phyloP scores from a whole-genome alignment of 257 asterid species.

The Solanum peruvianum region DNA sequence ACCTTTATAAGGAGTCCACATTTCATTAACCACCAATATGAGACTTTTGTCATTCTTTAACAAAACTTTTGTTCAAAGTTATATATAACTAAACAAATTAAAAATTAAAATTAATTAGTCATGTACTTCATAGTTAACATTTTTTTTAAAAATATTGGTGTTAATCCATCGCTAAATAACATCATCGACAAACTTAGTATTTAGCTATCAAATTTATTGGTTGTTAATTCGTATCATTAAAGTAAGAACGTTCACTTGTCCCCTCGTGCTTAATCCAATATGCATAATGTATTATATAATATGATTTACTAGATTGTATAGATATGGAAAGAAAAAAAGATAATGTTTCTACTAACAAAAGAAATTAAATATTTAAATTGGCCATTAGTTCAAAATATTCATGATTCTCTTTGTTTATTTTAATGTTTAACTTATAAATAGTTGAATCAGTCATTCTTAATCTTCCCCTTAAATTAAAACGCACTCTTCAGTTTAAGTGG shows the following conservation, averaged over 20 bases:
- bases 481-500: neutral
- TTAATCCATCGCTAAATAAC: neutral
- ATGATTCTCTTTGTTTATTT: neutral
- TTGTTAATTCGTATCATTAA: neutral
- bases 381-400: neutral
- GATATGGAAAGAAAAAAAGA: neutral
- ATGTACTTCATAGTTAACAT: neutral
- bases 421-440: neutral
- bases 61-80: neutral
- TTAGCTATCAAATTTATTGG: neutral
- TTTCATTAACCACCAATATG: neutral
- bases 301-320: neutral
- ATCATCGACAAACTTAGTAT: neutral
- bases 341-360: neutral
- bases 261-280: neutral
- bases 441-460: neutral
- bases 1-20: neutral
- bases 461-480: neutral
- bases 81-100: neutral
- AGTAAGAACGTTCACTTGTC: neutral
- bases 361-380: neutral
- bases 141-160: neutral
- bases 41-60: neutral
- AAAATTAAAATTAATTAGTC: neutral
- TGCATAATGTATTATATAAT: neutral